A percentile compares a stretch with the other conserved stretches of the same genome.
phyloP scores from a whole-genome alignment of 164 flowering plant species.

The Chimonanthus salicifolius region DNA sequence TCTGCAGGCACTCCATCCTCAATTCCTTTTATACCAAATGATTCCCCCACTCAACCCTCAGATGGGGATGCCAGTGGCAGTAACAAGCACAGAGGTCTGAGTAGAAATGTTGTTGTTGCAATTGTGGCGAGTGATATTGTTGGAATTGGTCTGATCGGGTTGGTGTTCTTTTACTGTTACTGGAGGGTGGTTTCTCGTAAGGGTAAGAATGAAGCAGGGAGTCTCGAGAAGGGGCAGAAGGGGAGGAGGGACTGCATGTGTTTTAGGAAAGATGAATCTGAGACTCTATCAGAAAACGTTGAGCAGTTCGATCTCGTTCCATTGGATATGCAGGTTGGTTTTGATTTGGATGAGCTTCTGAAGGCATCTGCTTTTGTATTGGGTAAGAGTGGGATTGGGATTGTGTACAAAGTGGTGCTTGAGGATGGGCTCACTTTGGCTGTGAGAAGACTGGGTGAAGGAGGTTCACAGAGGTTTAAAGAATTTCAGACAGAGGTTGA shows the following conservation, averaged over 20 bases:
- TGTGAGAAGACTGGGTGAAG: constrained; percentile 91
- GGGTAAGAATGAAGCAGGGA: constrained; percentile 25
- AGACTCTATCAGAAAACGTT: constrained; percentile 60
- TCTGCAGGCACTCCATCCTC: constrained; percentile 43
- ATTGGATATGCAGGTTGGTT: constrained; percentile 61
- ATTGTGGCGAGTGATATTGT: constrained; percentile 66
- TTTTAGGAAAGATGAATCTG: constrained; percentile 80
- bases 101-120: constrained; percentile 50
- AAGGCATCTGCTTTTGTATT: constrained; percentile 92
- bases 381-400: constrained; percentile 93
- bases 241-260: constrained; percentile 65
- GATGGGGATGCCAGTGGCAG: constrained; percentile 13
- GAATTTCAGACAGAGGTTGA: constrained; percentile 91
- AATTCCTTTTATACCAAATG: constrained; percentile 53
- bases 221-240: constrained; percentile 18
- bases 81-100: constrained; percentile 42
- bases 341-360: constrained; percentile 88
- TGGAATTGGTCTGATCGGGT: constrained; percentile 71
- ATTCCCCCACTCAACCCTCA: constrained; percentile 29
- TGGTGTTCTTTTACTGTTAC: constrained; percentile 74
- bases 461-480: constrained; percentile 86
- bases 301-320: constrained; percentile 87
- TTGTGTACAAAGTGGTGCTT: constrained; percentile 92
- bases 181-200: constrained; percentile 42
- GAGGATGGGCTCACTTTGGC: constrained; percentile 81